Conservation (phyloP, 768 basidiomycete genomes). For the Thelephora aurantiotincta region DNA sequence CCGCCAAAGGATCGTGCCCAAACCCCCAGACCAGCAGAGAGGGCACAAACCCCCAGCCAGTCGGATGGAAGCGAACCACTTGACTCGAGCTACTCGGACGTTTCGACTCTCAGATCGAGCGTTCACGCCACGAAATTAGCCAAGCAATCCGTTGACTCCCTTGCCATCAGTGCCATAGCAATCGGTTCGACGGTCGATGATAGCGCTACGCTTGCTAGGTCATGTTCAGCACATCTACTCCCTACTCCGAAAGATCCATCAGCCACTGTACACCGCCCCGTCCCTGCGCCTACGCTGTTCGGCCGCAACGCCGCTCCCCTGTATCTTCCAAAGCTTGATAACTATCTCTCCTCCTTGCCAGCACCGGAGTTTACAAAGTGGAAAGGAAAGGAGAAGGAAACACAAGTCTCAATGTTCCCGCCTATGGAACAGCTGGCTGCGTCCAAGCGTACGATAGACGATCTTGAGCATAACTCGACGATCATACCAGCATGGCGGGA, state of each 20-base stretch:
- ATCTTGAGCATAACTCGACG: constrained; percentile 41
- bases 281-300: constrained; percentile 45
- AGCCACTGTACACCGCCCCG: constrained; percentile 22
- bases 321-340: constrained; percentile 47
- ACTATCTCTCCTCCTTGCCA: constrained; percentile 34
- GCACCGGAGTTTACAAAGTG: constrained; percentile 25
- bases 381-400: constrained; percentile 10
- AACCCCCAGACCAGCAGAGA: no score
- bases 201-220: not conserved
- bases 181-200: not conserved
- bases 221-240: not conserved
- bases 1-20: no score
- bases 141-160: no score
- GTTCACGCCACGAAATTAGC: no score
- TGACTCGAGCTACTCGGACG: no score
- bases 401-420: constrained; percentile 33
- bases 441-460: constrained; percentile 35
- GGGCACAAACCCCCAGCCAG: no score
- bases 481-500: constrained; percentile 40
- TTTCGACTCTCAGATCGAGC: no score
- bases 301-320: constrained; percentile 42
- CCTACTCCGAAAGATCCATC: no score
- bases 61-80: no score
- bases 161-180: not conserved
- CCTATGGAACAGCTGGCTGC: constrained; percentile 44